Base-by-base conservation (phyloP, 2,329 filamentous ascomycete species). In the Scolecobasidium constrictum region DNA sequence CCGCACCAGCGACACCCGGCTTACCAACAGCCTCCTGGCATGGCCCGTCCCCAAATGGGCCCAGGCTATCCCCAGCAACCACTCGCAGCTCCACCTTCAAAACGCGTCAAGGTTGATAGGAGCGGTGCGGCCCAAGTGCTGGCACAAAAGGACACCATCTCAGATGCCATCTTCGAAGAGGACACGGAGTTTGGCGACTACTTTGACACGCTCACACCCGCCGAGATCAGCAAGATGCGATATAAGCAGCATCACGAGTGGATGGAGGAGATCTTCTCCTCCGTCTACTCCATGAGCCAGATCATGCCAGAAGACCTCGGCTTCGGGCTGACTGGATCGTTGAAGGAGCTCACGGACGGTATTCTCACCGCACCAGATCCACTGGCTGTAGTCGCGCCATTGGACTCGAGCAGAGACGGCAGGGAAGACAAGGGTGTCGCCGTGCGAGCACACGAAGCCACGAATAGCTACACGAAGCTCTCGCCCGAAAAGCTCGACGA, bases 191-290 rank as follows among this genome's bases (percentile, higher is more conserved):
- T 84, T 16, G 87, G 87, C 20, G 92, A 98, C 59, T 73, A 88
- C 58, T 86, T 98, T 54, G 92, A 98, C 57, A 77, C 86, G 49
- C 69, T 95, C 48, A 90, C 86, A 0, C 88, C 88, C 3, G 77
- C 88, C 35, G 92, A 98, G 49, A 83, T 98, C 47, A 94, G 87
- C 52, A 70, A 86, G 47, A 77, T 79, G 49, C 77, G 92, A 43
- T 98, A 95, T 60, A 82, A 82, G 58, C 87, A 95, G 57, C 93
- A 98, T 54, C 90, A 98, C 55, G 86, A 94, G 60, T 96, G 90
- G 92, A 94, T 98, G 86, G 92, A 96, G 56, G 90, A 98, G 63
- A 81, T 98, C 20, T 75, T 96, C 42, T 86, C 84, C 1, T 96
- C 90, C 1, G 86, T 88, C 0, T 95, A 94, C 57, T 73, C 83